These are phyloP conservation scores for Cercospora sp. DNA, from an alignment of 2,329 filamentous ascomycete genomes.

Conservation along the genomic window DNA sequence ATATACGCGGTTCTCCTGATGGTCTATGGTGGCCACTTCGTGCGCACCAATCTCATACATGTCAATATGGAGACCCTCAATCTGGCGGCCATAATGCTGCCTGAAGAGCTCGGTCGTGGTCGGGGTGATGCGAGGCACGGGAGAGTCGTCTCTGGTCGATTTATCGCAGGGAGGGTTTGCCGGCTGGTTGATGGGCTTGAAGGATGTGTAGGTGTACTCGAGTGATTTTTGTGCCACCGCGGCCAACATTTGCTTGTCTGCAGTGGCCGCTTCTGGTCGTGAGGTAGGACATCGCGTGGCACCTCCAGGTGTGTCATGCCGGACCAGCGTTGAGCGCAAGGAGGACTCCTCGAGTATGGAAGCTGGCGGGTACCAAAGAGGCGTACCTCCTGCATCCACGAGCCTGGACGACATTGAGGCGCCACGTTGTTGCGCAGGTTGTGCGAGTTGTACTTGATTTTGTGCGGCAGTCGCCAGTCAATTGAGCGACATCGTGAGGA, in stretches of 20 bases:
- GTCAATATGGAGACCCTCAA: constrained; percentile 15
- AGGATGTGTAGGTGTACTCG: background rate
- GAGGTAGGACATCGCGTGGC: background rate
- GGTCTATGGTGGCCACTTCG: constrained; percentile 12
- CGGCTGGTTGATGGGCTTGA: constrained; percentile 12
- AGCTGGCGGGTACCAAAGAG: constrained; percentile 4
- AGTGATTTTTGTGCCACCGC: background rate
- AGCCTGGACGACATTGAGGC: background rate
- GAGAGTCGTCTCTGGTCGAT: background rate
- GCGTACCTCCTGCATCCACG: constrained; percentile 14
- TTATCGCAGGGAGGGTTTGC: background rate
- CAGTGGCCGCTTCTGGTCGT: background rate
- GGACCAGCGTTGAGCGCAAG: constrained; percentile 11
- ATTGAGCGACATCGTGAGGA: background rate
- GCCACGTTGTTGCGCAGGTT: background rate
- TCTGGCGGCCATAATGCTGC: constrained; percentile 9
- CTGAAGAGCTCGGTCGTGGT: constrained; percentile 16
- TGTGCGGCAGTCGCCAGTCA: background rate
- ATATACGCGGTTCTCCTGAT: constrained; percentile 22
- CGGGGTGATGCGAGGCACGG: constrained; percentile 1
- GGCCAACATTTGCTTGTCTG: background rate
- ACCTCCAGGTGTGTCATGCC: background rate
- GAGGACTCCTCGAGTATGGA: constrained; percentile 14
- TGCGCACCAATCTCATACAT: constrained; percentile 19
- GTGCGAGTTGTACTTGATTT: background rate